Evolutionary conservation across 164 flowering plant species (phyloP).

Genomic region (Paratinospora sagittata): DNA sequence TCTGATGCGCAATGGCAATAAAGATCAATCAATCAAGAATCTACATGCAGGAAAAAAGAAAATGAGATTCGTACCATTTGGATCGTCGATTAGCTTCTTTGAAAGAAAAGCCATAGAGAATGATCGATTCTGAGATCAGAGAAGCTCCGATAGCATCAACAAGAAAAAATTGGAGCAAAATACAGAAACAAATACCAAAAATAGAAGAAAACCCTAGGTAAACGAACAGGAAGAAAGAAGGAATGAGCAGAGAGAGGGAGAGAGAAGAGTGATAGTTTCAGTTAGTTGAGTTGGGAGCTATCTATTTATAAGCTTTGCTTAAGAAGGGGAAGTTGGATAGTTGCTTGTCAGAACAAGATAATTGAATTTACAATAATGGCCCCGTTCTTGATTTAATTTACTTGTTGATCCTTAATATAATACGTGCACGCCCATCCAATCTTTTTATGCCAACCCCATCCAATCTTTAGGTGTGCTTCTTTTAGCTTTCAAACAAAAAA

Average conservation of each 20-base stretch:
- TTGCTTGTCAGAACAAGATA: conserved; percentile 16
- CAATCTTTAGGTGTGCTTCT: no score
- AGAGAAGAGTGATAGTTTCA: conserved; percentile 3
- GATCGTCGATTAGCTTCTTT: conserved; percentile 80
- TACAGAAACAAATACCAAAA: background rate
- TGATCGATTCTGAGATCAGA: conserved; percentile 5
- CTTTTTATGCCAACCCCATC: no score
- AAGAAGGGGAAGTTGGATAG: conserved; percentile 12
- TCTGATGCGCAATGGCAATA: background rate
- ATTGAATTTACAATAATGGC: background rate
- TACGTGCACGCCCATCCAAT: no score
- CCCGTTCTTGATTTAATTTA: background rate
- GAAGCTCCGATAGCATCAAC: conserved; percentile 11
- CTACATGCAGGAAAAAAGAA: no score
- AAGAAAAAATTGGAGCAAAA: background rate
- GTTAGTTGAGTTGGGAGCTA: conserved; percentile 5
- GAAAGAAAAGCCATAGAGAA: conserved; percentile 46
- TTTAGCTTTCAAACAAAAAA: no score
- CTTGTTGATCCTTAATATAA: no score
- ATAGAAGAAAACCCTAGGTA: conserved; percentile 8
- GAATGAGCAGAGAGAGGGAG: background rate
- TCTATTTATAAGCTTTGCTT: conserved; percentile 14
- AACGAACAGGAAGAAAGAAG: background rate
- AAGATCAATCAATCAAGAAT: conserved; percentile 1
- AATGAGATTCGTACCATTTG: conserved; percentile 53